Evolutionary conservation across 2,329 filamentous ascomycete genomes (phyloP).

Genomic region (Colletotrichum sp.): DNA sequence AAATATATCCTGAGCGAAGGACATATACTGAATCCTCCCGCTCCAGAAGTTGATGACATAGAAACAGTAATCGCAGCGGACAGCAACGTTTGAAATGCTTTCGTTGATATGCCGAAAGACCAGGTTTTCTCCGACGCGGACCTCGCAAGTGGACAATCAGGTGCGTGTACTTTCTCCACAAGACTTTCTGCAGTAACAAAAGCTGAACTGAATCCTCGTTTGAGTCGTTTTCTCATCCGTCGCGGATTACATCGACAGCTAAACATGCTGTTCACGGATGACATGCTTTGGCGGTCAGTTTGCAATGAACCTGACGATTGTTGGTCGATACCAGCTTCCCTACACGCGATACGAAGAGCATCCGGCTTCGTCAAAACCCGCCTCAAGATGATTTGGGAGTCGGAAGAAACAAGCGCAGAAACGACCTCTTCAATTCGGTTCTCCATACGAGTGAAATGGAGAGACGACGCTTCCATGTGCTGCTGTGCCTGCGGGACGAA

Average conservation of each 20-base stretch:
- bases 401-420: no score
- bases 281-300: rapidly evolving
- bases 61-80: background rate
- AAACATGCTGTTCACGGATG: background rate
- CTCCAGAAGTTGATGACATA: background rate
- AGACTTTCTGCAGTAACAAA: background rate
- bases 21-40: background rate
- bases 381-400: rapidly evolving
- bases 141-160: background rate
- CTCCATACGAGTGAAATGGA: rapidly evolving
- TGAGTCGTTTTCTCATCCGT: rapidly evolving
- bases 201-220: background rate
- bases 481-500: background rate
- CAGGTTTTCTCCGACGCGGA: background rate
- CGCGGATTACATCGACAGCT: background rate
- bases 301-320: rapidly evolving
- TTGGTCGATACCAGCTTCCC: no score
- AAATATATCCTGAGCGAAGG: background rate
- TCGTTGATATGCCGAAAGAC: background rate
- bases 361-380: no score
- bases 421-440: no score
- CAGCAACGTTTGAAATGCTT: rapidly evolving
- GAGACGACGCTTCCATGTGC: rapidly evolving
- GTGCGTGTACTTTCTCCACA: background rate
- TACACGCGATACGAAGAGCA: no score